phyloP scores from a whole-genome alignment of 352 stramenopile species.

The Chrysophaeum taylorii region DNA sequence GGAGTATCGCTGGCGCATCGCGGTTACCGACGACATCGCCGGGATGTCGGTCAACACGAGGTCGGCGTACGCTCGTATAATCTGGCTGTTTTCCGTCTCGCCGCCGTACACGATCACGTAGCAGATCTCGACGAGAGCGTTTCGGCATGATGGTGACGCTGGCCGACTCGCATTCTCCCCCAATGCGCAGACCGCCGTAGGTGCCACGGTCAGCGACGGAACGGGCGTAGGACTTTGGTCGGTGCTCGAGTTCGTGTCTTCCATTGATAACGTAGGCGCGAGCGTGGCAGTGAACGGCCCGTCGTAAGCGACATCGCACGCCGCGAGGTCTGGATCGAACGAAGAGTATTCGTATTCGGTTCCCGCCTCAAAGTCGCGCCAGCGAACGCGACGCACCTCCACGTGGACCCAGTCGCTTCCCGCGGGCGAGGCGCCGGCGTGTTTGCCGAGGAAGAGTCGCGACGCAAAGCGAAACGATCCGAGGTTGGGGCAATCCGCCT shows the following conservation, averaged over 20 bases:
- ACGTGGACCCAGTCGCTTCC: background rate
- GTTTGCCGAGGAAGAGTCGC: background rate
- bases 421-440: background rate
- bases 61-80: conserved; percentile 18
- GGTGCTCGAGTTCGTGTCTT: background rate
- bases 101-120: conserved; percentile 26
- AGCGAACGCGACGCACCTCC: background rate
- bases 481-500: no score
- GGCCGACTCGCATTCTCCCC: background rate
- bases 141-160: background rate
- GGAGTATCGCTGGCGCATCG: conserved; percentile 19
- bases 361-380: background rate
- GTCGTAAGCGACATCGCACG: background rate
- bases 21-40: background rate
- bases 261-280: background rate
- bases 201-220: background rate
- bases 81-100: conserved; percentile 19
- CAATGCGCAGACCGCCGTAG: background rate
- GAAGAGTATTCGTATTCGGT: background rate
- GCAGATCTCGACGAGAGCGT: conserved; percentile 3
- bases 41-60: conserved; percentile 27
- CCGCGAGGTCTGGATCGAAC: background rate
- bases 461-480: background rate
- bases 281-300: background rate
- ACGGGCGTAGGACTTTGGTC: background rate